These are phyloP conservation scores for Ceratorhiza oryzae-sativae DNA, from an alignment of 1,284 basidiomycete genomes.

Conservation along the genomic window DNA sequence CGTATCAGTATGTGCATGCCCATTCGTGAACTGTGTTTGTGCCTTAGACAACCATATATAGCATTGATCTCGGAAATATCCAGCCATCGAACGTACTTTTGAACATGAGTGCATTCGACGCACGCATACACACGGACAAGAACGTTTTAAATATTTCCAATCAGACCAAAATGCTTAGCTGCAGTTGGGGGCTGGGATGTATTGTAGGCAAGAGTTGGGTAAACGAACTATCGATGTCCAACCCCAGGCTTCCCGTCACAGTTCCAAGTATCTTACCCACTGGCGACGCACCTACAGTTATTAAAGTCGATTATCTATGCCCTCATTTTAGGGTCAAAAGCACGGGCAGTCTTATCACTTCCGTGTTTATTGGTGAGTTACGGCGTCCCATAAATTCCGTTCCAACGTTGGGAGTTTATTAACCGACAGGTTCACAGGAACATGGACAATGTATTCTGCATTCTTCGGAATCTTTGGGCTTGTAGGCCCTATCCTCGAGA, in stretches of 20 bases:
- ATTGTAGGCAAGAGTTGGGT: neutral
- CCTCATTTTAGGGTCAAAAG: constrained; percentile 10
- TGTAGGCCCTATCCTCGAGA: constrained; percentile 4
- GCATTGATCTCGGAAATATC: constrained; percentile 21
- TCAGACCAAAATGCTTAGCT: neutral
- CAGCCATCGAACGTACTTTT: neutral
- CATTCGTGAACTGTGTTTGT: too few relatives aligned
- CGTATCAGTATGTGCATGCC: constrained; percentile 22
- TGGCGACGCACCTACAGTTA: constrained; percentile 2
- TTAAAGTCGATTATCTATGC: constrained; percentile 19
- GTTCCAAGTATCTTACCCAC: neutral
- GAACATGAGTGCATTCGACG: neutral
- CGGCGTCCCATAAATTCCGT: too few relatives aligned
- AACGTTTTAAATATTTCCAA: neutral
- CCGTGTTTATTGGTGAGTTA: constrained; percentile 14
- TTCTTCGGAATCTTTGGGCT: constrained; percentile 9
- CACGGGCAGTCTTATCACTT: neutral
- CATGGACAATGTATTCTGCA: constrained; percentile 16
- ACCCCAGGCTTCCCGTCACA: neutral
- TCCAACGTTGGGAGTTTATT: too few relatives aligned
- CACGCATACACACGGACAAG: neutral
- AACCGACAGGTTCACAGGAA: neutral
- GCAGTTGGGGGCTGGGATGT: constrained; percentile 4
- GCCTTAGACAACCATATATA: neutral
- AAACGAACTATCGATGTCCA: neutral